Base-by-base conservation (phyloP, 2,329 filamentous ascomycete species). In the Colletotrichum liaoningense region DNA sequence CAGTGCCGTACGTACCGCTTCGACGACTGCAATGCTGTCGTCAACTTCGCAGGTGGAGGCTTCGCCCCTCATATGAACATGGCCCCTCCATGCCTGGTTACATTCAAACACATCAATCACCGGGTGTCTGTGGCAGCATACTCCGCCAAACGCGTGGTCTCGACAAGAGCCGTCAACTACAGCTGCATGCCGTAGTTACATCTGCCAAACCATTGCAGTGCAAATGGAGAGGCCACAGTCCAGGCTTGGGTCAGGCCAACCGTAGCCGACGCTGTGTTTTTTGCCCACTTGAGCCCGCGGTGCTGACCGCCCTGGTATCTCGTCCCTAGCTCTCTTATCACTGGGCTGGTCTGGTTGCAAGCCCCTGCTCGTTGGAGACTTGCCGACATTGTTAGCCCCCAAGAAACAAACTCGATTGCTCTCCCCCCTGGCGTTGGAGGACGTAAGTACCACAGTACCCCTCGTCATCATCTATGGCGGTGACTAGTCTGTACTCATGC, bases 141-240 rank as follows among this genome's bases (percentile, higher is more conserved):
- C 30, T 56, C 63, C 46, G 56, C 63, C 24, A 49, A 55, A 60
- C 38, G 54, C 62, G 42, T 56, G 62, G 46, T 38, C 55, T 24
- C 59, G 33, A 54, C 38, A 59, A 55, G 62, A 54, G 33, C 62
- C 68, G 62, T 70, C 55, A 28, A 55, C 62, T 26, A 67, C 30
- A 30, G 68, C 68, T 60, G 63, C 62, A 65, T 60, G 42, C 58
- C 66, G 66, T 24, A 57, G 67, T 69, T 56, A 57, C 66, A 63
- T 63, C 59, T 33, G 57, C 59, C 67, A 54, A n/a, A 52, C 52
- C 12, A 19, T 57, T 33, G 42, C 67, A 46, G 35, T 28, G 35
- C 7, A 14, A 16, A 28, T 24, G 35, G 35, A 28, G 19, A 42
- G 58, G 38, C 38, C 24, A 3, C 59, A 30, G 35, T 28, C 22